Evolutionary conservation across 106 monocot genomes (phyloP).

Genomic region (Dendrobium huoshanense): DNA sequence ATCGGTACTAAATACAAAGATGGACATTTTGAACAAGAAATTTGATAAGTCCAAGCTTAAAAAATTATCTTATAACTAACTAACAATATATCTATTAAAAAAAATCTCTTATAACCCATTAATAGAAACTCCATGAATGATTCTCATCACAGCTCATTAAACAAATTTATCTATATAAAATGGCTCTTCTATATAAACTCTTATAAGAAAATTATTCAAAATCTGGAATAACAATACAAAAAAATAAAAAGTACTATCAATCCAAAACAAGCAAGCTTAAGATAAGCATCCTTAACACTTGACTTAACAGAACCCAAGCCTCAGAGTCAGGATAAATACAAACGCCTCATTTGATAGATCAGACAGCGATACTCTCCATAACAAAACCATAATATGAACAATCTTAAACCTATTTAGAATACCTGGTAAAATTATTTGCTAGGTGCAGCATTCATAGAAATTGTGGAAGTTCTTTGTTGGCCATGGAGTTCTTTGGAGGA

Average conservation of each 20-base stretch:
- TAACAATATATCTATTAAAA: too few relatives aligned
- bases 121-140: too few relatives aligned
- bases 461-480: neutral
- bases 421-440: neutral
- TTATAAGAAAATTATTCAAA: neutral
- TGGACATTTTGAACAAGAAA: too few relatives aligned
- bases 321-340: neutral
- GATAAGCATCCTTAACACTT: neutral
- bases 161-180: neutral
- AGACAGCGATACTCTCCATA: neutral
- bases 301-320: neutral
- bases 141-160: neutral
- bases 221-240: neutral
- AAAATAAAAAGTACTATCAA: neutral
- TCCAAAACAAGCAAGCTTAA: neutral
- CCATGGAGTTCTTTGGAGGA: neutral
- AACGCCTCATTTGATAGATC: neutral
- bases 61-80: too few relatives aligned
- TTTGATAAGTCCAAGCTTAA: too few relatives aligned
- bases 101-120: too few relatives aligned
- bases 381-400: slow-evolving; percentile 2
- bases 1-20: too few relatives aligned
- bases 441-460: neutral
- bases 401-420: neutral
- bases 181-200: neutral